Percentiles rank a stretch among this genome's conserved stretches.
phyloP scores from a whole-genome alignment of 768 basidiomycete species.

The Boletus vermiculosoides region DNA sequence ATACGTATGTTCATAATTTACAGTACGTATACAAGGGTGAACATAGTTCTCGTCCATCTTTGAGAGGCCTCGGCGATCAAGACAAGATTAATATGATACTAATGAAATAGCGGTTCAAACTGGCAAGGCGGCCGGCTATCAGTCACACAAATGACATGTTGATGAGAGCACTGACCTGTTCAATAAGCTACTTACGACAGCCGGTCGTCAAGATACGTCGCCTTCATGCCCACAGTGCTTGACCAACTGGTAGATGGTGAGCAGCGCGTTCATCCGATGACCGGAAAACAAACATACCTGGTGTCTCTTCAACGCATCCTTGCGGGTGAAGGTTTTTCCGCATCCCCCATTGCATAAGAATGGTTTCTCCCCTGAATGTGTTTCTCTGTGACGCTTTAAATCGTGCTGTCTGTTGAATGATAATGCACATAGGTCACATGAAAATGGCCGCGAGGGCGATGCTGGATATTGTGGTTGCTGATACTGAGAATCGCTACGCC shows the following conservation, averaged over 20 bases:
- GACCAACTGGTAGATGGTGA: slow-evolving; percentile 51
- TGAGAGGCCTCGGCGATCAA: slow-evolving; percentile 17
- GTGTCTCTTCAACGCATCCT: slow-evolving; percentile 83
- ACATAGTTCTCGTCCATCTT: slow-evolving; percentile 19
- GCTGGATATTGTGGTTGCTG: slow-evolving; percentile 49
- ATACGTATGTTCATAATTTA: slow-evolving; percentile 30
- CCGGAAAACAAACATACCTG: slow-evolving; percentile 49
- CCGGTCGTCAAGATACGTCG: slow-evolving; percentile 32
- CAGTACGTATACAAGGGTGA: slow-evolving; percentile 27
- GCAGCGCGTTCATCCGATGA: slow-evolving; percentile 7
- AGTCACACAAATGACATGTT: slow-evolving; percentile 17
- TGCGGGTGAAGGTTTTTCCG: slow-evolving; percentile 84
- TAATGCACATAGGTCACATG: slow-evolving; percentile 71
- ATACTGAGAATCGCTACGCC: slow-evolving; percentile 28
- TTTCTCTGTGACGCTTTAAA: slow-evolving; percentile 79
- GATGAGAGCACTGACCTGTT: slow-evolving; percentile 15
- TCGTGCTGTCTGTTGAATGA: slow-evolving; percentile 88
- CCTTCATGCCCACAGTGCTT: slow-evolving; percentile 77
- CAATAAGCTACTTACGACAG: slow-evolving; percentile 18
- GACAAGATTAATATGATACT: slow-evolving; percentile 25
- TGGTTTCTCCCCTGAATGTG: slow-evolving; percentile 83
- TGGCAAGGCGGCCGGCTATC: slow-evolving; percentile 16
- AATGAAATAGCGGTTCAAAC: slow-evolving; percentile 25
- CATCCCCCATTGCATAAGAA: slow-evolving; percentile 82
- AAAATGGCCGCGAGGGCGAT: slow-evolving; percentile 60